phyloP scores from a whole-genome alignment of 768 basidiomycete genomes.

The Mycena rebaudengoi region DNA sequence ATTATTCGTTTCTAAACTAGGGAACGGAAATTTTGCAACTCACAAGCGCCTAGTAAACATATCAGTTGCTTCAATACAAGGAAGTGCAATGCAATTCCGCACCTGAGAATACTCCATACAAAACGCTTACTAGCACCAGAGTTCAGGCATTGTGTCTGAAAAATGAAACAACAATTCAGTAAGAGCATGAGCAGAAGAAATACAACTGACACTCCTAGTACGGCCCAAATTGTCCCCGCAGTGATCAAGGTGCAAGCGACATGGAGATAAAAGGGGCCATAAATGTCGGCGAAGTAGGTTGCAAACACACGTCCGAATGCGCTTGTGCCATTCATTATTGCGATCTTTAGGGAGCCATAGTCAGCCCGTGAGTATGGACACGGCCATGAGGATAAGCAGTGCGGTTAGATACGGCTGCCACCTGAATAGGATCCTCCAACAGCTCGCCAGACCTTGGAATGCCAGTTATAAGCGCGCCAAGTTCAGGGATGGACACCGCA shows the following conservation, averaged over 20 bases:
- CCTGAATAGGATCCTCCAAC: too few relatives aligned
- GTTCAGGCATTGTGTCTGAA: background rate
- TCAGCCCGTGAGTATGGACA: too few relatives aligned
- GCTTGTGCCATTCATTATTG: background rate
- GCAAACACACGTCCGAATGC: background rate
- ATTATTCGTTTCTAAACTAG: background rate
- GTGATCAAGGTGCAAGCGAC: background rate
- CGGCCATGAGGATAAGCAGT: too few relatives aligned
- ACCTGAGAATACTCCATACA: background rate
- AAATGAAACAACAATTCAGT: background rate
- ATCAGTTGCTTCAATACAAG: too few relatives aligned
- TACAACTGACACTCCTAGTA: background rate
- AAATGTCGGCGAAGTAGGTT: background rate
- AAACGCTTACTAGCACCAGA: background rate
- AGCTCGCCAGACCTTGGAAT: too few relatives aligned
- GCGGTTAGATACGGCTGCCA: too few relatives aligned
- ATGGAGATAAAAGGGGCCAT: background rate
- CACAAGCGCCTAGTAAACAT: slow-evolving; percentile 42
- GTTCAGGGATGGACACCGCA: too few relatives aligned
- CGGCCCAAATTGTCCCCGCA: background rate
- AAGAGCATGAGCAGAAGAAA: too few relatives aligned
- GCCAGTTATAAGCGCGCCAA: too few relatives aligned
- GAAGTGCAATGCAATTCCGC: background rate
- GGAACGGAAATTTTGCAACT: slow-evolving; percentile 15
- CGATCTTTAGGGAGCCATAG: too few relatives aligned